These are phyloP conservation scores for Globisporangium nodosum DNA, from an alignment of 352 stramenopile genomes.

Conservation along the genomic window DNA sequence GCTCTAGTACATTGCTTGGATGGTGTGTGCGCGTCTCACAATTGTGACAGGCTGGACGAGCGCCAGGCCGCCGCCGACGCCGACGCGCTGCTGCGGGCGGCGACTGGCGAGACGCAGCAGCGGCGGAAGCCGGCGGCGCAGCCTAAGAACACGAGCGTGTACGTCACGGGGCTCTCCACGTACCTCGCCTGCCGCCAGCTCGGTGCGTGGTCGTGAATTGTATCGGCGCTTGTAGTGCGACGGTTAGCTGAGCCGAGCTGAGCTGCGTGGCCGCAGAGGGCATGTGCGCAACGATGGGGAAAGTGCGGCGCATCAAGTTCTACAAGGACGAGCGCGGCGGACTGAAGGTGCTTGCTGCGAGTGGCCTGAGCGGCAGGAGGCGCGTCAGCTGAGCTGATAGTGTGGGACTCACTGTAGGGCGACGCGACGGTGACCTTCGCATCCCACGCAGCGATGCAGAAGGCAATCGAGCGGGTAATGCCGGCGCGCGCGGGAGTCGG, in stretches of 20 bases:
- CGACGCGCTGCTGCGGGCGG: conserved; percentile 31
- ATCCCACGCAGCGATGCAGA: conserved; percentile 53
- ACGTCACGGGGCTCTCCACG: conserved; percentile 71
- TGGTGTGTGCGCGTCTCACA: background rate
- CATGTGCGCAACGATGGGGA: conserved; percentile 64
- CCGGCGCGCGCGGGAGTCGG: background rate
- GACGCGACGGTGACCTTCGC: conserved; percentile 81
- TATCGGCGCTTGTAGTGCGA: no score
- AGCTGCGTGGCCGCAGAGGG: conserved; percentile 32
- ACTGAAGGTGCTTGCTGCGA: conserved; percentile 40
- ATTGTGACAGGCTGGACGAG: conserved; percentile 42
- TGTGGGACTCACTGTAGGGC: conserved; percentile 17
- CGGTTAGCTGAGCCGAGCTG: background rate
- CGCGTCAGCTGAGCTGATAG: no score
- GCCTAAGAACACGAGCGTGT: conserved; percentile 68
- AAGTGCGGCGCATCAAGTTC: conserved; percentile 83
- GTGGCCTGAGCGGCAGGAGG: no score
- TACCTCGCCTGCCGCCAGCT: conserved; percentile 82
- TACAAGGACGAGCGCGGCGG: conserved; percentile 76
- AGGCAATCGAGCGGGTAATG: conserved; percentile 68
- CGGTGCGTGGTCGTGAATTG: conserved; percentile 22
- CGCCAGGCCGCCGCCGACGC: conserved; percentile 27
- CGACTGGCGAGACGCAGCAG: background rate
- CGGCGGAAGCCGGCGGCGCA: conserved; percentile 10
- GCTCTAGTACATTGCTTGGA: no score